Evolutionary conservation across 2,329 filamentous ascomycete species (phyloP).

Genomic region (Neonectria hederae): DNA sequence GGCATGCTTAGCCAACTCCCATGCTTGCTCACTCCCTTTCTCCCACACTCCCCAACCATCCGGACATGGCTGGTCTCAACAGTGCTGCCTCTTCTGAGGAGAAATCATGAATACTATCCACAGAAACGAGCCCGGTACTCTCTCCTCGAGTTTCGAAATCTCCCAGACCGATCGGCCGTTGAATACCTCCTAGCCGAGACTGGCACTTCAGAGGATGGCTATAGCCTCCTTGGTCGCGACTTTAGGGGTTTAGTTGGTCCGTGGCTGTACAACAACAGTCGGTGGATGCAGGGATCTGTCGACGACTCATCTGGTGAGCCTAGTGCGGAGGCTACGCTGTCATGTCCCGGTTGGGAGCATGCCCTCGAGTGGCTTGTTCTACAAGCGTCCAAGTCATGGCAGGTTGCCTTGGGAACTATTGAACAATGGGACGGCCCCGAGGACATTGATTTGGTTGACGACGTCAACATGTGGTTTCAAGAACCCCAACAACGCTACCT

Average conservation of each 20-base stretch:
- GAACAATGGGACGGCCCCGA: constrained; percentile 78
- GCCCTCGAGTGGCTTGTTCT: constrained; percentile 73
- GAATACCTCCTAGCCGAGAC: constrained; percentile 69
- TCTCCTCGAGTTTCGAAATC: constrained; percentile 69
- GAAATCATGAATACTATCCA: constrained; percentile 76
- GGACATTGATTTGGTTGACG: constrained; percentile 74
- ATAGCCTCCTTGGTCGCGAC: constrained; percentile 66
- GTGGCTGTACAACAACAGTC: constrained; percentile 74
- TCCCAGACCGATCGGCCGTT: constrained; percentile 68
- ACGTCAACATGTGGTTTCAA: constrained; percentile 64
- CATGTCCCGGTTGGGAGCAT: constrained; percentile 73
- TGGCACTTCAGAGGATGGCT: constrained; percentile 51
- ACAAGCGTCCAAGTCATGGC: constrained; percentile 69
- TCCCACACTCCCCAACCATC: constrained; percentile 68
- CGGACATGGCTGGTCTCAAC: constrained; percentile 75
- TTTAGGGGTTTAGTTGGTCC: constrained; percentile 74
- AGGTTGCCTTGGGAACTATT: constrained; percentile 68
- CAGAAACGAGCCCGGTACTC: constrained; percentile 58
- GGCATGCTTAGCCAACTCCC: constrained; percentile 76
- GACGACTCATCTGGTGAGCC: constrained; percentile 34
- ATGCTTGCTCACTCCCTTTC: constrained; percentile 73
- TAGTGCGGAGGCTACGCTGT: constrained; percentile 42
- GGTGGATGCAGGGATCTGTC: constrained; percentile 55
- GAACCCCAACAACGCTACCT: constrained; percentile 69
- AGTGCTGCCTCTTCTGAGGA: constrained; percentile 73